Evolutionary conservation across 176 grass and related monocot genomes (phyloP), one percentile per base, ranked within the genome.

Genomic region (Ensete glaucum): DNA sequence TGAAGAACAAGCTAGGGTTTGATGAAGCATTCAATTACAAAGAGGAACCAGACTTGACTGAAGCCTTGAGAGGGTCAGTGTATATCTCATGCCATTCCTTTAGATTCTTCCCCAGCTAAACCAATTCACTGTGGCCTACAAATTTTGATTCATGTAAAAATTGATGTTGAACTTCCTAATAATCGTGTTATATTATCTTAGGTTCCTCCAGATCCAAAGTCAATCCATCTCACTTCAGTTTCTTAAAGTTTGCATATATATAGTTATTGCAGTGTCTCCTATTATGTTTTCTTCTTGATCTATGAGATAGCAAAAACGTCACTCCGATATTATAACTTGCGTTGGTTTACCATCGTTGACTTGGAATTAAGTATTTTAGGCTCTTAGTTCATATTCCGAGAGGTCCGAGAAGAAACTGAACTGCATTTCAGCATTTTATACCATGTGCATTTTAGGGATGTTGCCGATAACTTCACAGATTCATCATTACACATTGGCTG

Each of bases 1-100:
- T 96, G 55, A 96, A 96, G 66, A 77, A 85, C 59, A 90, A 85
- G 52, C 78, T 96, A 60, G 83, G 89, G 20, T 96, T 85, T 17
- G 89, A 92, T 83, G 93, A 75, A 51, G 89, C 89, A 85, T 96
- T 96, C 72, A 92, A 96, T 78, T 96, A 96, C 79, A 92, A 92
- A 81, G 87, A 92, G 76, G 89, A 96, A 74, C 72, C 85, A 79
- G 93, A 96, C 55, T 78, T 96, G 51, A 78, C 62, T 78, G 73
- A 74, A 54, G 82, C 93, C 6, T 72, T 96, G 52, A 88, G 90
- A 85, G 80, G 89, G 90, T 92, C 12, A 25, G 64, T 58, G 48
- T 16, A n/a, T 60, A 20, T n/a, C 57, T 20, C 57, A 60, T n/a
- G 7, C 7, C 3, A 21, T 9, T 60, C n/a, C 57, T 7, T 60